Conservation (phyloP, 176 grass and related monocot genomes). For the Musa beccarii region DNA sequence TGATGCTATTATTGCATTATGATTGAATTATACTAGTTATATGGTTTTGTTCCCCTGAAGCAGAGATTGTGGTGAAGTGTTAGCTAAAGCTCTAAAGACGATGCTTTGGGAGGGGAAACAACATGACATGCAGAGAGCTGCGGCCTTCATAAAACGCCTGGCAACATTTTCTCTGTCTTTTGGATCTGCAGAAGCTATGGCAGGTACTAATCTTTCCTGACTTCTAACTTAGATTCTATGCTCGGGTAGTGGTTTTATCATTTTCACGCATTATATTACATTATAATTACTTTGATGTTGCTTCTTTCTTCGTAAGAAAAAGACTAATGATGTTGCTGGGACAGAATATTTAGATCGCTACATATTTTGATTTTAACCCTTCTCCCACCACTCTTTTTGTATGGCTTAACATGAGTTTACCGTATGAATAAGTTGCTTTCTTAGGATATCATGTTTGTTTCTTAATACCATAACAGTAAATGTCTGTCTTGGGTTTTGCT, state of each 20-base stretch:
- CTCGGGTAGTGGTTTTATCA: background rate
- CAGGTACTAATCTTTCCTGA: slow-evolving; percentile 38
- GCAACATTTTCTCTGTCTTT: slow-evolving; percentile 80
- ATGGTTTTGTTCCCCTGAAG: background rate
- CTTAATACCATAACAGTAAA: no score
- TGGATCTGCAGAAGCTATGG: slow-evolving; percentile 70
- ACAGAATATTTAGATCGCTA: no score
- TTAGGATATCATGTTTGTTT: no score
- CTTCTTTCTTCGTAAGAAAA: background rate
- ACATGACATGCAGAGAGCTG: slow-evolving; percentile 83
- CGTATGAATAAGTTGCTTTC: no score
- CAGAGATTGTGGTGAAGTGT: slow-evolving; percentile 74
- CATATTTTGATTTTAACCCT: no score
- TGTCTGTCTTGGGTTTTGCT: no score
- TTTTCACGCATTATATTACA: background rate
- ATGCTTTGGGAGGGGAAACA: slow-evolving; percentile 91
- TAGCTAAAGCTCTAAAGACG: slow-evolving; percentile 82
- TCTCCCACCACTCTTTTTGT: no score
- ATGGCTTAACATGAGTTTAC: no score
- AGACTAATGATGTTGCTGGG: no score
- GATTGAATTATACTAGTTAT: background rate
- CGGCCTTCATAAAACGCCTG: slow-evolving; percentile 90
- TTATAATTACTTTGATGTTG: background rate
- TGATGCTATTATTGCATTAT: background rate
- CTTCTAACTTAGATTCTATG: background rate